Evolutionary conservation across 345 rosid genomes (phyloP).

Genomic region (Zanthoxylum bungeanum): DNA sequence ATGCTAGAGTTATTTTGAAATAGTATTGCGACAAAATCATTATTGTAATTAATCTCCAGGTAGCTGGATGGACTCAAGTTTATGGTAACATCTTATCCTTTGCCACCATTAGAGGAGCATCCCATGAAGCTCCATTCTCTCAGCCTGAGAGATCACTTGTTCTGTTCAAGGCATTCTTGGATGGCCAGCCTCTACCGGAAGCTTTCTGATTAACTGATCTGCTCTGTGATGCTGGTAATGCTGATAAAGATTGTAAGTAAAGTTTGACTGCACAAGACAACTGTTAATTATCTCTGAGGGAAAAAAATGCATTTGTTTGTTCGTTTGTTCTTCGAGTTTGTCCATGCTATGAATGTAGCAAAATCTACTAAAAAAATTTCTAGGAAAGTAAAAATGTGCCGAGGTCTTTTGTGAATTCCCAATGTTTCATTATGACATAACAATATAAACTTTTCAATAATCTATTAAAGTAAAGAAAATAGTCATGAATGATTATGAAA

Average conservation of each 20-base stretch:
- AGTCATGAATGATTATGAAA: constrained; percentile 17
- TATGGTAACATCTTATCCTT: constrained; percentile 36
- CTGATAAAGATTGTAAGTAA: no score
- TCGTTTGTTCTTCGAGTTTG: constrained; percentile 10
- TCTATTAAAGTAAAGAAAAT: not conserved
- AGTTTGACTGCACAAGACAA: constrained; percentile 20
- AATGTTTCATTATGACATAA: not conserved
- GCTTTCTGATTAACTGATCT: constrained; percentile 47
- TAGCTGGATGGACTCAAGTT: constrained; percentile 52
- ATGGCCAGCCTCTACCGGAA: constrained; percentile 63
- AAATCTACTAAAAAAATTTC: constrained; percentile 23
- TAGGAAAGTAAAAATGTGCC: constrained; percentile 9
- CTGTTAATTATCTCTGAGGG: no score
- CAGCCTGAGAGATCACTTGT: constrained; percentile 47
- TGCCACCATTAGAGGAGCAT: constrained; percentile 53
- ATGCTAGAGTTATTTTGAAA: no score
- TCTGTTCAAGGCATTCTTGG: constrained; percentile 64
- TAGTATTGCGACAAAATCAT: no score
- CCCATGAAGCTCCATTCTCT: constrained; percentile 48
- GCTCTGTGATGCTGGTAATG: no score
- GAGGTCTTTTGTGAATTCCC: not conserved
- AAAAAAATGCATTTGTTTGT: constrained; percentile 28
- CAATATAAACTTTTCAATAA: not conserved
- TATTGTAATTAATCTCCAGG: no score
- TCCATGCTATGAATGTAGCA: constrained; percentile 23